These are phyloP conservation scores for Metschnikowia continentalis DNA, from an alignment of 805 yeast species.

Conservation along the genomic window DNA sequence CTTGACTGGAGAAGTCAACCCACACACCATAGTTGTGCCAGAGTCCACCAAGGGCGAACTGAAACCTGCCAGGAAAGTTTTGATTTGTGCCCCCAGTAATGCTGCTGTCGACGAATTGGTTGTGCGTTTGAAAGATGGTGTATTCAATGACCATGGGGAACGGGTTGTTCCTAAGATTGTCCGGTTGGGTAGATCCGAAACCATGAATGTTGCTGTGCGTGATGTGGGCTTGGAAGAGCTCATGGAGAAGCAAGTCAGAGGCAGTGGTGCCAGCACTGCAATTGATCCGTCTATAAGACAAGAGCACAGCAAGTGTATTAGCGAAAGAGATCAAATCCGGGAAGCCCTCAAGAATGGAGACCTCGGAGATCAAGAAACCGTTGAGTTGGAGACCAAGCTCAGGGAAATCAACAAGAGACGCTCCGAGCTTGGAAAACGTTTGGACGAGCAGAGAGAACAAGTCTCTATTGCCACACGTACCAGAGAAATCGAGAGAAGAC, in stretches of 20 bases:
- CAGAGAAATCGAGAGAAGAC: conserved; percentile 72
- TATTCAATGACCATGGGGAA: conserved; percentile 52
- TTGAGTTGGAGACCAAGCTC: conserved; percentile 45
- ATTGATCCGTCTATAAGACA: conserved; percentile 48
- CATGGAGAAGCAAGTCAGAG: conserved; percentile 59
- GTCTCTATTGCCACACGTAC: conserved; percentile 65
- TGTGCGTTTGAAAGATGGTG: conserved; percentile 72
- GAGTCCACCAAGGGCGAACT: conserved; percentile 26
- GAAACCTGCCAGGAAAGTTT: conserved; percentile 47
- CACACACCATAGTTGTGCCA: conserved; percentile 19
- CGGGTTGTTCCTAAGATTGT: conserved; percentile 63
- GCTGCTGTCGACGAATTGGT: conserved; percentile 98
- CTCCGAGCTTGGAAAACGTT: conserved; percentile 63
- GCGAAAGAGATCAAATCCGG: conserved; percentile 55
- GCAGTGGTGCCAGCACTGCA: conserved; percentile 32
- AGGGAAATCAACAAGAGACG: conserved; percentile 57
- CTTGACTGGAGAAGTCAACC: conserved; percentile 26
- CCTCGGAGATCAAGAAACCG: conserved; percentile 39
- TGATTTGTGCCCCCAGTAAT: conserved; percentile 96
- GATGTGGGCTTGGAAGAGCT: conserved; percentile 83
- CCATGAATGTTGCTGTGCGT: conserved; percentile 74
- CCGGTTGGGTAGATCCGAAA: conserved; percentile 87
- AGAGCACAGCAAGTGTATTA: conserved; percentile 48
- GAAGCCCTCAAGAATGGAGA: conserved; percentile 29
- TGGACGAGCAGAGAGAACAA: conserved; percentile 77